These are phyloP conservation scores for Candida germanica DNA, from an alignment of 805 yeast species.

Conservation along the genomic window DNA sequence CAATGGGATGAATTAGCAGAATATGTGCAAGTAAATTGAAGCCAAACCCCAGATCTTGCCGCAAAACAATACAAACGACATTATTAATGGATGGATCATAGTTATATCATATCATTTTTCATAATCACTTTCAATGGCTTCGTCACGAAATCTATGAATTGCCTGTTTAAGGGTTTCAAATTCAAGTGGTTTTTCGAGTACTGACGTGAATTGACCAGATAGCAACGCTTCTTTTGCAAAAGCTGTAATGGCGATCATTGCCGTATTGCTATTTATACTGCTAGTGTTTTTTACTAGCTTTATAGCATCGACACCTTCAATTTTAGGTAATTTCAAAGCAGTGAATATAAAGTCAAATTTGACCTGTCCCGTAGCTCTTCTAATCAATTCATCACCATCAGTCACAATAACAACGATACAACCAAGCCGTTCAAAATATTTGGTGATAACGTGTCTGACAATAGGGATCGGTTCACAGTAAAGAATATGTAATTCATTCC, in stretches of 20 bases:
- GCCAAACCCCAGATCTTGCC: too few species aligned
- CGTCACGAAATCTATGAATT: slow-evolving; percentile 17
- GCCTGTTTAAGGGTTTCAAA: slow-evolving; percentile 19
- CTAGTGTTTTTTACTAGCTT: slow-evolving; percentile 72
- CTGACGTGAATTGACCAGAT: slow-evolving; percentile 58
- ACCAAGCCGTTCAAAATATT: slow-evolving; percentile 63
- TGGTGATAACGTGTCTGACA: slow-evolving; percentile 64
- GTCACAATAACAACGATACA: slow-evolving; percentile 77
- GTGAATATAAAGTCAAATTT: slow-evolving; percentile 82
- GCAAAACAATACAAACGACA: too few species aligned
- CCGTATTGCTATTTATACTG: slow-evolving; percentile 74
- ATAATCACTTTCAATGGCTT: slow-evolving; percentile 25
- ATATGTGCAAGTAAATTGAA: too few species aligned
- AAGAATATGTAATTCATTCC: slow-evolving; percentile 57
- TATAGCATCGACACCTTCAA: slow-evolving; percentile 73
- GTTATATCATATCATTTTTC: slow-evolving; percentile 12
- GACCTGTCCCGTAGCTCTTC: slow-evolving; percentile 78
- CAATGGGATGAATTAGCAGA: too few species aligned
- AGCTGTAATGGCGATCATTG: slow-evolving; percentile 72
- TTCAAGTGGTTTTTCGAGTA: slow-evolving; percentile 68
- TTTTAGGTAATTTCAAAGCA: slow-evolving; percentile 63
- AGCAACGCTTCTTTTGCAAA: slow-evolving; percentile 63
- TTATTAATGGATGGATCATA: too few species aligned
- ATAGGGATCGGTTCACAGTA: slow-evolving; percentile 87
- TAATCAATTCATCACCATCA: slow-evolving; percentile 78